phyloP scores from a whole-genome alignment of 2,329 filamentous ascomycete species.

The Trichoderma lentiforme region DNA sequence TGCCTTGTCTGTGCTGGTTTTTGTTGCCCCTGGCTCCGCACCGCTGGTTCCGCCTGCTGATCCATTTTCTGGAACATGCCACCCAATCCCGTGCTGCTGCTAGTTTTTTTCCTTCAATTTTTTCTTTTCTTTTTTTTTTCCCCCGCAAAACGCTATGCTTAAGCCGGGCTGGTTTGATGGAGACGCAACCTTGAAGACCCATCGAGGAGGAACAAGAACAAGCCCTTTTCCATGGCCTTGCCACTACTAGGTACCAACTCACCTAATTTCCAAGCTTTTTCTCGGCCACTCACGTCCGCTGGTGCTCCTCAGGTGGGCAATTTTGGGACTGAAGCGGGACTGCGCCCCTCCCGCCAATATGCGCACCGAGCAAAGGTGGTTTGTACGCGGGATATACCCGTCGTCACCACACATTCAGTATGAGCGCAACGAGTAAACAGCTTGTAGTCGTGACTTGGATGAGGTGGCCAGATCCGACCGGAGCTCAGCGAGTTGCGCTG shows the following conservation, averaged over 20 bases:
- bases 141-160: conserved; percentile 19
- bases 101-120: background rate
- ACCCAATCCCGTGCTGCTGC: background rate
- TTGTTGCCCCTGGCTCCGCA: conserved; percentile 9
- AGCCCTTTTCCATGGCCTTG: background rate
- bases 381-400: background rate
- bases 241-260: background rate
- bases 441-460: background rate
- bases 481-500: background rate
- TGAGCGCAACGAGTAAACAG: rapidly evolving
- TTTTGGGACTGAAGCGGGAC: background rate
- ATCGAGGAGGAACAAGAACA: background rate
- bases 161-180: background rate
- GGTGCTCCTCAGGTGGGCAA: conserved; percentile 3
- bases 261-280: background rate
- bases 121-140: background rate
- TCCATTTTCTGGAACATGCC: background rate
- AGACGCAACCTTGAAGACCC: background rate
- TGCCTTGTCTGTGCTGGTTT: background rate
- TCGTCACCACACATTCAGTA: background rate
- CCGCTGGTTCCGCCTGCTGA: background rate
- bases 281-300: background rate
- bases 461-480: conserved; percentile 5
- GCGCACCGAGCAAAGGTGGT: background rate
- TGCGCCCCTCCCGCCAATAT: background rate